Base-by-base conservation (phyloP, 2,329 filamentous ascomycete genomes). In the Xylaria sp. region DNA sequence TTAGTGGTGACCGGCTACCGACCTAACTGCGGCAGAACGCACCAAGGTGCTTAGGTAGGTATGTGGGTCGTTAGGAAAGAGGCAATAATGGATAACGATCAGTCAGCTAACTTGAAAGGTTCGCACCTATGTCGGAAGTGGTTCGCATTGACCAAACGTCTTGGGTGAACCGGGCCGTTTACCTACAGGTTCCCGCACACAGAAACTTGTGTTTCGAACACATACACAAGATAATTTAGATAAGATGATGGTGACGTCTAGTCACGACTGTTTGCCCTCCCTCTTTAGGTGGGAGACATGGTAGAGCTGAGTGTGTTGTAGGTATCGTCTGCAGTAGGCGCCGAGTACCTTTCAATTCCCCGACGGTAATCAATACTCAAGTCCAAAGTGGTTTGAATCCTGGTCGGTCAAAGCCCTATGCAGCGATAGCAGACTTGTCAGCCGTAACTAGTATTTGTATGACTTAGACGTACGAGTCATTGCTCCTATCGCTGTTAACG, bases 21-120 rank as follows among this genome's bases (percentile, higher is more conserved):
- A 61, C 65, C 31, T 63, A 33, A 45, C 21, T 56, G 49, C 65
- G 65, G 62, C 52, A 67, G 60, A 58, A 57, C 38, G 45, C 59
- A 60, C 63, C 43, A 38, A 40, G 21, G 37, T 56, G 28, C 38
- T 31, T 28, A 52, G 59, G 52, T 9, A 58, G 25, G 51, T 38
- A 54, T 51, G 61, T 61, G 60, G 58, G 61, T 52, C 61, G 47
- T 38, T 11, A 4, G 46, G n/a, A 40, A 45, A 46, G 54, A 19
- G 28, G 42, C 45, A 38, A 51, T 17, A 33, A 25, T 51, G 38
- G 40, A 31, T 37, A 47, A 47, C 37, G n/a, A 47, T 46, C 33
- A 58, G 38, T 57, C 25, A 11, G 43, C 45, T 42, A 15, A 54
- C 23, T 54, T 12, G 17, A 53, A 58, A 51, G 43, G 23, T 12